phyloP scores from a whole-genome alignment of 257 asterid species.

The Parsonsia alboflavescens region DNA sequence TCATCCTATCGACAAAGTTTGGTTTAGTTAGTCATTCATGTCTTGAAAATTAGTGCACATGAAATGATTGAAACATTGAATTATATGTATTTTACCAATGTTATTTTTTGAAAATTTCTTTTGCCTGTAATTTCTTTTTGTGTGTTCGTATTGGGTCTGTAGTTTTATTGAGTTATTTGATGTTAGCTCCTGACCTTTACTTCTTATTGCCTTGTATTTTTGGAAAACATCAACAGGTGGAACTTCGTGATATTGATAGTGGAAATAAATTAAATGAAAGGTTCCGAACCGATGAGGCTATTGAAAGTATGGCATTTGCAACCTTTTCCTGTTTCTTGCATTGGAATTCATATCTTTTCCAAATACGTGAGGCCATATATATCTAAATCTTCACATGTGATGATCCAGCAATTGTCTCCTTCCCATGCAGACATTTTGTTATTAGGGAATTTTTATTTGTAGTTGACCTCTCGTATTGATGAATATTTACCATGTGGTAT shows the following conservation, averaged over 20 bases:
- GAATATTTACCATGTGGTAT: not conserved
- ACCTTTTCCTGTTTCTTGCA: not conserved
- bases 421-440: not conserved
- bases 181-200: not conserved
- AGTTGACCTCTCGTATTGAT: not conserved
- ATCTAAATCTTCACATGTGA: not conserved
- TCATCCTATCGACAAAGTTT: not conserved
- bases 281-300: constrained; percentile 80
- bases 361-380: not conserved
- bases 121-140: not conserved
- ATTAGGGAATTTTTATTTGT: not conserved
- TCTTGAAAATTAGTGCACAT: not conserved
- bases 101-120: not conserved
- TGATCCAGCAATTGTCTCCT: not conserved
- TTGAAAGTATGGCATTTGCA: constrained; percentile 60
- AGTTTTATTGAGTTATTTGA: not conserved
- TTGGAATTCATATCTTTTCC: not conserved
- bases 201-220: constrained; percentile 19
- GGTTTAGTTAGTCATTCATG: not conserved
- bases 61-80: not conserved
- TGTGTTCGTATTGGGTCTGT: not conserved
- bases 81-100: not conserved
- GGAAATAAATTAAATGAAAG: constrained; percentile 90
- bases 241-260: constrained; percentile 90
- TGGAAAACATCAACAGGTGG: constrained; percentile 57